A percentile compares a stretch with the other conserved stretches of the same genome.
phyloP scores from a whole-genome alignment of 2,329 filamentous ascomycete species.

The Fusarium chaquense region DNA sequence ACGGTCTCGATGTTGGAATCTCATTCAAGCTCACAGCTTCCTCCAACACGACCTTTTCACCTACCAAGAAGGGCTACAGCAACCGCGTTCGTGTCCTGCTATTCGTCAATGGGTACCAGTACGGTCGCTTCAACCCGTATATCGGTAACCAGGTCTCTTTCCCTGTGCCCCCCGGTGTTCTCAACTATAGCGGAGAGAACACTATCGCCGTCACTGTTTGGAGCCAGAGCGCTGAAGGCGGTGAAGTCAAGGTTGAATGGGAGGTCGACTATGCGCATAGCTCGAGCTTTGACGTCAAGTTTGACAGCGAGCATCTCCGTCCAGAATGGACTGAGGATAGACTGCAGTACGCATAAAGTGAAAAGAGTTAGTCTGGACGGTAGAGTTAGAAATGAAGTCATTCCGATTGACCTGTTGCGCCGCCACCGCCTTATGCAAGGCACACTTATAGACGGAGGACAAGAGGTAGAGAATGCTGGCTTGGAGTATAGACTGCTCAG shows the following conservation, averaged over 20 bases:
- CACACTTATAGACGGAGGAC: neutral
- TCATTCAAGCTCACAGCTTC: conserved; percentile 65
- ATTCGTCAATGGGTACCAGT: conserved; percentile 75
- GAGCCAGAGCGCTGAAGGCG: conserved; percentile 67
- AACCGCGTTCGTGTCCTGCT: conserved; percentile 63
- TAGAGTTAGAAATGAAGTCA: neutral
- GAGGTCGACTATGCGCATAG: conserved; percentile 65
- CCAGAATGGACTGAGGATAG: conserved; percentile 62
- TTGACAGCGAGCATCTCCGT: conserved; percentile 61
- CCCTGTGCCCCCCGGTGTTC: conserved; percentile 69
- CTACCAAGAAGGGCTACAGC: conserved; percentile 46
- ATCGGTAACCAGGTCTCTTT: conserved; percentile 72
- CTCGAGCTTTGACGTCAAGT: conserved; percentile 64
- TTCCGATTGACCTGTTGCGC: neutral
- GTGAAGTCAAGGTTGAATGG: conserved; percentile 62
- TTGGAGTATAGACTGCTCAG: conserved; percentile 7
- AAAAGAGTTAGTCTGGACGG: too few relatives aligned
- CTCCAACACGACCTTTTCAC: conserved; percentile 54
- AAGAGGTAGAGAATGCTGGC: neutral
- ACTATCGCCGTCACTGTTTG: conserved; percentile 69
- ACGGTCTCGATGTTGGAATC: conserved; percentile 66
- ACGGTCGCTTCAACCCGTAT: conserved; percentile 69
- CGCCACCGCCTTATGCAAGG: neutral
- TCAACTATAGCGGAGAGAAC: conserved; percentile 70
- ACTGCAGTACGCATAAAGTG: conserved; percentile 50